These are phyloP conservation scores for Geosmithia flava DNA, from an alignment of 2,329 filamentous ascomycete species.

Conservation along the genomic window DNA sequence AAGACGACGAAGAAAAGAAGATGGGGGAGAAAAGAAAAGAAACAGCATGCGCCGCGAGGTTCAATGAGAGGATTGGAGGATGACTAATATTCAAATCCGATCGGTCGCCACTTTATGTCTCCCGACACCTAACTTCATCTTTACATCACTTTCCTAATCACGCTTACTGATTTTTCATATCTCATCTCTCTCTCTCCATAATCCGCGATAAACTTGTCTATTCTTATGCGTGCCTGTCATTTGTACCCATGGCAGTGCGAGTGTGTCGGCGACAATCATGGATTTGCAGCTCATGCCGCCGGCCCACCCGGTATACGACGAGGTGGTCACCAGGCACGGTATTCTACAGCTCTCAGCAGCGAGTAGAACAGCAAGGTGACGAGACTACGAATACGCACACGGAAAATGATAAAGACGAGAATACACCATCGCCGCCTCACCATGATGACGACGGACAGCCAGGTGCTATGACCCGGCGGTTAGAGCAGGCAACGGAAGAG, in stretches of 20 bases:
- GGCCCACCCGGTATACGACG: not conserved
- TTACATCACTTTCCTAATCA: too few relatives aligned
- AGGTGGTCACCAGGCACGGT: not conserved
- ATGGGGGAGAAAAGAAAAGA: too few relatives aligned
- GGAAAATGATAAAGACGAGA: not conserved
- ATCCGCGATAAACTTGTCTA: too few relatives aligned
- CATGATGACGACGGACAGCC: slow-evolving; percentile 5
- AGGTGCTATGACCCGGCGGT: slow-evolving; percentile 41
- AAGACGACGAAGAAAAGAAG: too few relatives aligned
- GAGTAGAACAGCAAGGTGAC: not conserved
- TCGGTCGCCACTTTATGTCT: too few relatives aligned
- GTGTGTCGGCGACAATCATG: not conserved
- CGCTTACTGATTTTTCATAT: too few relatives aligned
- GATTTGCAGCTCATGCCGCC: not conserved
- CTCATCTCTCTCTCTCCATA: too few relatives aligned
- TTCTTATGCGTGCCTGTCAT: too few relatives aligned
- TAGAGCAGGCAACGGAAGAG: slow-evolving; percentile 52
- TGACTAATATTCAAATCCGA: too few relatives aligned
- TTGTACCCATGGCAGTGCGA: not conserved
- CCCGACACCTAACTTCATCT: too few relatives aligned
- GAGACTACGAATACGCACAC: not conserved
- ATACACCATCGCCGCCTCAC: not conserved
- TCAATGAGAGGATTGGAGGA: too few relatives aligned
- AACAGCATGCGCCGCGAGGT: too few relatives aligned
- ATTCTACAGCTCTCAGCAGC: not conserved